Base-by-base conservation (phyloP, 2,329 filamentous ascomycete species). In the Colletotrichum liaoningense region DNA sequence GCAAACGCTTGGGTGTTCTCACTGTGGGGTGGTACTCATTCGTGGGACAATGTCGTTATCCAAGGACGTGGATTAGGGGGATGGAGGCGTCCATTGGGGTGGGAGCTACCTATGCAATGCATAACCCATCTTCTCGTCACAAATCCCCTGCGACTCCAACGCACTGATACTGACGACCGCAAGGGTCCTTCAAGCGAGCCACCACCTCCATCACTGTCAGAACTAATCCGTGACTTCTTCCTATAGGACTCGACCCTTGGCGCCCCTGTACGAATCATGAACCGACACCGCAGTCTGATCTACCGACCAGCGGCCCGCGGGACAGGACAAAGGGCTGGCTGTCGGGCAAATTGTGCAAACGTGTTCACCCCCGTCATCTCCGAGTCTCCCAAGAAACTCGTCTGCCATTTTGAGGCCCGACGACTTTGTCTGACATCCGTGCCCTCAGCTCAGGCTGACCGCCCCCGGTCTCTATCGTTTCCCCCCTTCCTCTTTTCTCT, bases 341-440 rank as follows among this genome's bases (percentile, higher is more conserved):
- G 42, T 49, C 42, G 16, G 42, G 7, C 42, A 49, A 49, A 19
- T 19, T 19, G 38, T 42, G 38, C 38, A 42, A 42, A 42, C 6
- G 6, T 42, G 38, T 19, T 19, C 1, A 42, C 42, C 42, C 42
- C 42, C 42, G 42, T 49, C 42, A 22, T 11, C 19, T 49, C 19
- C 38, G 38, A n/a, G 19, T 11, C 42, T 22, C 1, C 42, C 42
- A 28, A 63, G 46, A 14, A 63, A 38, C 42, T 26, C 8, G 16
- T 60, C 65, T 62, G 30, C 42, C 65, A 55, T 24, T 65, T 30
- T 38, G 62, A 49, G 26, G 5, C 14, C 30, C 30, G 28, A 38
- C 62, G 62, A 46, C n/a, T 63, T 54, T 54, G 28, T 63, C 52
- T 38, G 57, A 57, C 65, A 68, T 63, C 66, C 49, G 58, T 19